Base-by-base conservation (phyloP, 2,329 filamentous ascomycete species). In the Cladosporium phlei region DNA sequence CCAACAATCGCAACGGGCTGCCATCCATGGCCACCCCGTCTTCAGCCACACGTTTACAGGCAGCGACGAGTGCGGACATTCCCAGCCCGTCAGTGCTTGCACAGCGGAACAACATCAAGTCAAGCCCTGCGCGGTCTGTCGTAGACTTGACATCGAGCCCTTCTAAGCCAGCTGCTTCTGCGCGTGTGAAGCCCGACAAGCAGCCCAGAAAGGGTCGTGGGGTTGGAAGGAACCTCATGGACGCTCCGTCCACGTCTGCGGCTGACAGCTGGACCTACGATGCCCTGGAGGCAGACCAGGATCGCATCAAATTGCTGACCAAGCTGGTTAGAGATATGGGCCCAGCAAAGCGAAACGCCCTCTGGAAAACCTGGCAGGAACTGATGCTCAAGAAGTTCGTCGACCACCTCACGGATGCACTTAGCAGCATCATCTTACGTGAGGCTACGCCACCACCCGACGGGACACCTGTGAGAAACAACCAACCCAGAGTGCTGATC, bases 261-360 rank as follows among this genome's bases (percentile, higher is more conserved):
- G 60, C 71, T 12, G 38, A 52, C 9, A 44, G 22, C 3, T 66
- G 69, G 60, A 46, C 50, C 4, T 71, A 65, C 61, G 44, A 52
- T 3, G 46, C 63, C 1, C 57, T 77, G 3, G 55, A 66, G 28
- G 59, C 63, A 7, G 57, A 61, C 2, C 33, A 51, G 7, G 72
- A 78, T 50, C 61, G 71, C 9, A 66, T 69, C 29, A 65, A 71
- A 5, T 56, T 74, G 1, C 52, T 76, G 17, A 67, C 73, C 38
- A 71, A 72, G 42, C 51, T 68, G 2, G 55, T 76, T 1, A 48
- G 54, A 6, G 59, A 66, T 9, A 58, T 48, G 11, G 55, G 53
- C 2, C 28, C 38, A 6, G 33, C 52, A 9, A 32, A 32, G 20
- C 52, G 49, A 19, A 38, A 52, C 4, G 20, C 42, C 3, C 38